Evolutionary conservation across 345 rosid genomes (phyloP).

Genomic region (Populus nigra): DNA sequence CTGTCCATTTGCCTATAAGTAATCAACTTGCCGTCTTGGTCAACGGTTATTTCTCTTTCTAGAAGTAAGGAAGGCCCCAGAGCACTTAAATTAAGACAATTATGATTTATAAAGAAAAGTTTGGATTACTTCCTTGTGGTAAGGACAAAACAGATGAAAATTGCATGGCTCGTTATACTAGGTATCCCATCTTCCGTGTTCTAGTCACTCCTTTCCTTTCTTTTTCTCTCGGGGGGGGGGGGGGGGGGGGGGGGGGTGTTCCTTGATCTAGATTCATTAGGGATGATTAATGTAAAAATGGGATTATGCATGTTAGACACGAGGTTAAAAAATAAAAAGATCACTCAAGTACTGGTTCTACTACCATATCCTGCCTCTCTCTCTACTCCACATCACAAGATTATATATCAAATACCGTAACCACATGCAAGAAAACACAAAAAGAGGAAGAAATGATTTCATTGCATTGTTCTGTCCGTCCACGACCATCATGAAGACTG

Average conservation of each 20-base stretch:
- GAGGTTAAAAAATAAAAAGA: neutral
- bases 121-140: neutral
- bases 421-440: conserved; percentile 45
- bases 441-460: conserved; percentile 33
- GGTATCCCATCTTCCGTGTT: neutral
- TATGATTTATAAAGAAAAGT: neutral
- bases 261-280: neutral
- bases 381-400: neutral
- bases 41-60: too few relatives aligned
- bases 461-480: conserved; percentile 33
- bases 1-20: neutral
- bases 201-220: conserved; percentile 2
- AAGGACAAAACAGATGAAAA: conserved; percentile 9
- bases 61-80: neutral
- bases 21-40: neutral
- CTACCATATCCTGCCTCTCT: conserved; percentile 1
- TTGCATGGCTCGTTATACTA: neutral
- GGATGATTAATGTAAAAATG: neutral
- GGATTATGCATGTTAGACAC: neutral
- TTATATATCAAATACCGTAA: conserved; percentile 13
- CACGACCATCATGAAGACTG: conserved; percentile 26
- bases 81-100: neutral
- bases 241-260: too few relatives aligned
- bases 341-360: neutral
- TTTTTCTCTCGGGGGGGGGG: neutral